These are phyloP conservation scores for Phialophora verrucosa DNA, from an alignment of 2,329 filamentous ascomycete genomes.

Conservation along the genomic window DNA sequence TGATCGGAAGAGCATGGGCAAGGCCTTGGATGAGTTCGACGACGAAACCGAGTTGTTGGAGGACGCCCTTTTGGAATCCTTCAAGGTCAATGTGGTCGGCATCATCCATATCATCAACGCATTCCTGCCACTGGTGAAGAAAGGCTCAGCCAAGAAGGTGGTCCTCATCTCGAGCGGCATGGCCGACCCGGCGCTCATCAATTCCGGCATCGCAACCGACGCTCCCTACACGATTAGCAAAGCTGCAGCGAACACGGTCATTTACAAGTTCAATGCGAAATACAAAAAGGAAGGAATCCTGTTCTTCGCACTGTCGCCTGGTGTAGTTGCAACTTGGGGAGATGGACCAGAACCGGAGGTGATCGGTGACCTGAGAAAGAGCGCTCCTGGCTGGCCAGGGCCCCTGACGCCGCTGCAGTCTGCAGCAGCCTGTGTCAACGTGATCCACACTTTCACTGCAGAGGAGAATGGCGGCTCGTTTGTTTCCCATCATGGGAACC, in stretches of 20 bases:
- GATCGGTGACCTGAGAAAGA: conserved; percentile 12
- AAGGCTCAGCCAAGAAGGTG: conserved; percentile 61
- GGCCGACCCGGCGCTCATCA: conserved; percentile 55
- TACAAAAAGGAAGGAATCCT: conserved; percentile 59
- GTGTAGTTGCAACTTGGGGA: conserved; percentile 54
- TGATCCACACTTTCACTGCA: conserved; percentile 24
- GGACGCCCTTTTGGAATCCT: conserved; percentile 43
- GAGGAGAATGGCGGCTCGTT: conserved; percentile 55
- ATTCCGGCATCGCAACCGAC: conserved; percentile 45
- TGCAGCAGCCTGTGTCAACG: conserved; percentile 18
- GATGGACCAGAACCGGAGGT: conserved; percentile 10
- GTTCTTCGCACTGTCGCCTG: conserved; percentile 60
- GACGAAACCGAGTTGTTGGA: conserved; percentile 47
- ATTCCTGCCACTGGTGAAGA: conserved; percentile 60
- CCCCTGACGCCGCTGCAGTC: conserved; percentile 26
- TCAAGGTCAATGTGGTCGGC: conserved; percentile 59
- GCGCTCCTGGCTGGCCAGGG: conserved; percentile 22
- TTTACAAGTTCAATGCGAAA: conserved; percentile 60
- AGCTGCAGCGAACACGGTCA: conserved; percentile 58
- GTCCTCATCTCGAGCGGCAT: conserved; percentile 57
- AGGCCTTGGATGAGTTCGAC: conserved; percentile 46
- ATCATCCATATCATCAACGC: conserved; percentile 60
- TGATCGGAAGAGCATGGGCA: conserved; percentile 41
- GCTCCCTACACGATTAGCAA: conserved; percentile 58
- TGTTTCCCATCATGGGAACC: conserved; percentile 60